Base-by-base conservation (phyloP, 2,329 filamentous ascomycete genomes). In the Venturia asperata region DNA sequence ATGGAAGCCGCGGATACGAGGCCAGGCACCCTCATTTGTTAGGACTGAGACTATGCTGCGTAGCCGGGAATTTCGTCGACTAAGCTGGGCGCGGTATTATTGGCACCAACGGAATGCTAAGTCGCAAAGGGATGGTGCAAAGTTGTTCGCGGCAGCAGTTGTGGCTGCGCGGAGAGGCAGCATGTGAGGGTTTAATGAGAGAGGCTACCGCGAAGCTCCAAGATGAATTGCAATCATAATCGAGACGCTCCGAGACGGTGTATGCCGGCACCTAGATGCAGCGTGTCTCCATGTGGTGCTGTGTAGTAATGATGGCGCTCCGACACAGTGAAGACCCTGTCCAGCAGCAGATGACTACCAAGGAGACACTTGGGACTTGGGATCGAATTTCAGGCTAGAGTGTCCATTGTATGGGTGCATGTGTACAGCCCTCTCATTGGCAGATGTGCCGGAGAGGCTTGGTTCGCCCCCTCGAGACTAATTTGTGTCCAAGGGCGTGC, bases 21-120 rank as follows among this genome's bases (percentile, higher is more conserved):
- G 17, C 52, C 52, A 56, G 52, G 30, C 52, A 56, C 2, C 52
- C 52, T 37, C 52, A 56, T 34, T 56, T 56, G 52, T 56, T 34
- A 30, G 27, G 19, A 19, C 7, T 19, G 3, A 34, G 13, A 34
- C 49, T 30, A 56, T 34, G 49, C 49, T 27, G 24, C 24, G 49
- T 21, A 56, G 52, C 52, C 24, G 52, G 52, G 30, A n/a, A 58
- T 15, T 34, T 37, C 52, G 27, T 56, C 15, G 30, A 5, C 30
- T 19, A 37, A 30, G 49, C 27, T 5, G 52, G 19, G 30, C 30
- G 52, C 30, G 52, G 30, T 58, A 37, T 58, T 37, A 58, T 58
- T 58, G 52, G 52, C 52, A 58, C 52, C 52, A 58, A 34, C 52
- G 47, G 24, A 52, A 52, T 52, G 47, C 47, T 27, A 52, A 27